Percentiles rank a stretch among this genome's conserved stretches.
phyloP scores from a whole-genome alignment of 2,329 filamentous ascomycete genomes.

The Neospermospora avenae region DNA sequence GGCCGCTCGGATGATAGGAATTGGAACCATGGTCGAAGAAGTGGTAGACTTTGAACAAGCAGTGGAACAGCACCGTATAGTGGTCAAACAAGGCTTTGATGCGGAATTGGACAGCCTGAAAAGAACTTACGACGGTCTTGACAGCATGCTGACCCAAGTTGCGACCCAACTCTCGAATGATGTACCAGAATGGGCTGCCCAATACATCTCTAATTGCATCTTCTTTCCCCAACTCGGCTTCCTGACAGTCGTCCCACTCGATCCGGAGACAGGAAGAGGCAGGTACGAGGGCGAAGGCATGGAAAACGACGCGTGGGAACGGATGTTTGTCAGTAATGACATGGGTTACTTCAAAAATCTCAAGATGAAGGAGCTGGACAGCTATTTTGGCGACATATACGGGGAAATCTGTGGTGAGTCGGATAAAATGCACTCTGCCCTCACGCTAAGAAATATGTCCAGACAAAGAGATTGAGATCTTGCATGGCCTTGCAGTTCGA shows the following conservation, averaged over 20 bases:
- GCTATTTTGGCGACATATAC: constrained; percentile 79
- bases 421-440: not conserved
- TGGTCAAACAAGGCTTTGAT: constrained; percentile 71
- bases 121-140: constrained; percentile 72
- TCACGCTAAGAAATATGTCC: constrained; percentile 13
- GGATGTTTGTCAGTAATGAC: constrained; percentile 69
- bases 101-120: constrained; percentile 74
- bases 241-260: constrained; percentile 68
- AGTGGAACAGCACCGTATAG: constrained; percentile 61
- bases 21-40: constrained; percentile 69
- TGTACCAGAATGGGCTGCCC: constrained; percentile 57
- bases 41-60: constrained; percentile 80
- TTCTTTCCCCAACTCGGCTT: constrained; percentile 93
- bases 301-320: constrained; percentile 65
- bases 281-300: constrained; percentile 60
- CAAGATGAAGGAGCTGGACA: constrained; percentile 77
- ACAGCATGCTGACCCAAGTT: constrained; percentile 66
- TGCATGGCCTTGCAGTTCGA: constrained; percentile 69
- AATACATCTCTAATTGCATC: constrained; percentile 68
- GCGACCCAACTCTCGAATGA: constrained; percentile 59
- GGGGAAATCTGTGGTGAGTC: constrained; percentile 72
- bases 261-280: constrained; percentile 54
- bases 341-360: constrained; percentile 83
- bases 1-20: constrained; percentile 53
- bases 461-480: constrained; percentile 88